Base-by-base conservation (phyloP, 805 yeast genomes). In the Candida xyloterini region DNA sequence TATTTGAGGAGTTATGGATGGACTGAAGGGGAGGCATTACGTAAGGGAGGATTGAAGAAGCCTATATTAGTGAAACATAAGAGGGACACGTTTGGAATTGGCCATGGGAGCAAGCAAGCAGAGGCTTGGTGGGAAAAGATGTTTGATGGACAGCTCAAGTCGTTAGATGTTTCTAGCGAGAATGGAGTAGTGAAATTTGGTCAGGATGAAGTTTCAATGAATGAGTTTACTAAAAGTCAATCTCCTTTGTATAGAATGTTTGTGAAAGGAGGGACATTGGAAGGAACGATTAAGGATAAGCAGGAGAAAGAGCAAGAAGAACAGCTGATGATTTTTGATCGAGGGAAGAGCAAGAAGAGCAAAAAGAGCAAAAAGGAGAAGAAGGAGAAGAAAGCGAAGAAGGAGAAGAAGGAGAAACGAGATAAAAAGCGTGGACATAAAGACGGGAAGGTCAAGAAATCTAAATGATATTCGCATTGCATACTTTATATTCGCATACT, bases 71-170 rank as follows among this genome's bases (percentile, higher is more conserved):
- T 93, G 40, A 84, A 83, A 50, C 97, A 91, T 56, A 89, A 93
- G 63, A 81, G 79, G 51, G 96, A 91, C 56, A 81, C 79, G 42
- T 89, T 88, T 57, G 99, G 99, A 8, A 70, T 91, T 18, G 99
- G 99, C 0, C 82, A 84, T 56, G 80, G 77, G 18, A 66, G 70
- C 33, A 81, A 79, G 36, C 93, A 87, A 50, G 76, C 81, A 11
- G 95, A 86, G 48, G 83, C 87, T 32, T 91, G 99, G 99, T 91
- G 99, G 99, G 99, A 91, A 51, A 74, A 86, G 48, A 70, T 91
- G 31, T 93, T 93, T 66, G 97, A 91, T 62, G 96, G 96, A 1
- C 96, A 89, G 50, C 71, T 91, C 48, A 86, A 87, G 56, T 75
- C 78, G 7, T 60, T 93, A 35, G 88, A 85, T 42, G 56, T 60